Evolutionary conservation across 495 filamentous ascomycete genomes (phyloP), one percentile per base, ranked within the genome.

Genomic region (Daldinia loculata): DNA sequence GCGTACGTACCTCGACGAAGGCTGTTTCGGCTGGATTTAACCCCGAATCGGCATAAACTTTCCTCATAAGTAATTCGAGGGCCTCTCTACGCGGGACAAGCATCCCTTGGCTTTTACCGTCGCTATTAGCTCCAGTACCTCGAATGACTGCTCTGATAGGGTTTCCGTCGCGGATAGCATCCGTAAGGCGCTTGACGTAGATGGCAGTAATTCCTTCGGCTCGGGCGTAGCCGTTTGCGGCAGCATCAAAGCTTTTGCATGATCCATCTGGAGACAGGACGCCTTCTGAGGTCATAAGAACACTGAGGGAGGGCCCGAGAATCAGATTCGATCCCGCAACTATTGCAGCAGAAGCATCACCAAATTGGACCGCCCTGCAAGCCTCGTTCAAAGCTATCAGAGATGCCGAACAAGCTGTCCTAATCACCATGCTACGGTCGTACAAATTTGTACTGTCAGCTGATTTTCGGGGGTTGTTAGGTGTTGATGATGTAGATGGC

Each of bases 341-440:
- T 29, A 53, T 15, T 3, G 50, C 50, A 30, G 27, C 50, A 30
- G 50, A 30, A 30, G 50, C 50, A 11, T 30, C 50, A 30, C 50
- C 50, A 30, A 53, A 53, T 17, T 53, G 50, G 15, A 53, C 15
- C 1, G 27, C 27, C 26, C 50, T 83, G 36, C 80, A 83, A 4
- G 84, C 88, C 36, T 86, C 72, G 70, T 88, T 82, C 19, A 89
- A 67, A 6, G 84, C 83, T 8, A 84, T 77, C 50, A 89, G 75
- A 48, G 84, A 86, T 0, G 83, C 80, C 22, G 43, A 48, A 48
- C 43, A 48, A 5, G 43, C 43, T 48, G 43, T 48, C 43, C 43
- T 48, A 22, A 48, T 48, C 9, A 48, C 43, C 43, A 48, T 48
- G 19, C 43, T 48, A 24, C 5, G 11, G 19, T 48, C 0, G 43